Evolutionary conservation across 345 rosid genomes (phyloP), one percentile per base, ranked within the genome.

Genomic region (Moricandia moricandioides): DNA sequence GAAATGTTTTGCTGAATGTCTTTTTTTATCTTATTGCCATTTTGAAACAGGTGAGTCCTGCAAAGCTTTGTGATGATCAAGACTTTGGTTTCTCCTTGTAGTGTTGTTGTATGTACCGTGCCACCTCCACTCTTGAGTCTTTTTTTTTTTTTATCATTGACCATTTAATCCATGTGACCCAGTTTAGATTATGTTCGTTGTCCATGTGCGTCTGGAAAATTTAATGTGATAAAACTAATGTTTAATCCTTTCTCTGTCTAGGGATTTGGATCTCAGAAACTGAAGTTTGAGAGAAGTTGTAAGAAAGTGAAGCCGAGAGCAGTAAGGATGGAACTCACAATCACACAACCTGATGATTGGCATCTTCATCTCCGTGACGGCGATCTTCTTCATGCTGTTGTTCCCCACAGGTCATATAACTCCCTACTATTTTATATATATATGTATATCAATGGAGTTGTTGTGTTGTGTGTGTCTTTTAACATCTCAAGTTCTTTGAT

Each of bases 311-410:
- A 82, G 70, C 49, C 21, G 4, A 65, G 76, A 57, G 73, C 66
- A n/a, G 45, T 76, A 17, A 76, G 63, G 49, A 89, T 86, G 97
- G 97, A 88, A 73, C 89, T 91, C 34, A 85, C 85, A 21, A 73
- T 89, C 61, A 85, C 89, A 11, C 86, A 80, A 34, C 94, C 97
- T 1, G 97, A 91, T 78, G 97, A 90, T 70, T 89, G 97, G 97
- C 97, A 91, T 81, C 94, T 91, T 79, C 94, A 91, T 75, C 92
- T 91, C 64, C 97, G 97, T 5, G 92, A 91, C 5, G 86, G 84
- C 1, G 89, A 86, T 10, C 87, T 91, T 71, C 88, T 91, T 74
- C 74, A 85, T 29, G 94, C 83, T 62, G 94, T 91, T 85, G 87
- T 75, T 40, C 84, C 89, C 49, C 97, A 89, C 89, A 91, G 97